Percentiles rank a stretch among this genome's conserved stretches.
phyloP scores from a whole-genome alignment of 2,329 filamentous ascomycete species.

The Ceratocystis harringtonii region DNA sequence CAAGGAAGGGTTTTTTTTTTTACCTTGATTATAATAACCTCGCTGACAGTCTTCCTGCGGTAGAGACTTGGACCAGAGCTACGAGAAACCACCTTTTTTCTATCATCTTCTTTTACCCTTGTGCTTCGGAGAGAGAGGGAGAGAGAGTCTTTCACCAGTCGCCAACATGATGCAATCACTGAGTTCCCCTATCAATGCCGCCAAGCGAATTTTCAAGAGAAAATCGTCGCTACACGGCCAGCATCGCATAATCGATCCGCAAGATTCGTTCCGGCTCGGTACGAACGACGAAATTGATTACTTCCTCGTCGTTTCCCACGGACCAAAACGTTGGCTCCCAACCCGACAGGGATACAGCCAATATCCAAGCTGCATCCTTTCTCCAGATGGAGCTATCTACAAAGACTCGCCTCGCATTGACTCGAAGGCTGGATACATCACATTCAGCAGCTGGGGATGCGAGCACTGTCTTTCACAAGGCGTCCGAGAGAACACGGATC shows the following conservation, averaged over 20 bases:
- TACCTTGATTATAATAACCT: not conserved
- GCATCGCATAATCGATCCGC: not conserved
- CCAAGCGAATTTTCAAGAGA: not conserved
- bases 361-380: constrained; percentile 13
- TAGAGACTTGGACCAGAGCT: not conserved
- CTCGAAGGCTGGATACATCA: constrained; percentile 6
- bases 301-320: constrained; percentile 10
- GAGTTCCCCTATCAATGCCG: not conserved
- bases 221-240: not conserved
- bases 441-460: constrained; percentile 16
- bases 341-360: constrained; percentile 4
- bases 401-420: constrained; percentile 11
- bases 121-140: not conserved
- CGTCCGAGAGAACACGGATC: constrained; percentile 6
- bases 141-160: not conserved
- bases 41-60: not conserved
- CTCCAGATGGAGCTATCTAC: constrained; percentile 12
- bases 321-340: constrained; percentile 13
- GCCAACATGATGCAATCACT: constrained; percentile 2
- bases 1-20: no score
- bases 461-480: constrained; percentile 12
- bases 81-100: not conserved
- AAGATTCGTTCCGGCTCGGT: not conserved
- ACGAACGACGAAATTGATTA: constrained; percentile 1
- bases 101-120: not conserved